These are phyloP conservation scores for Cylindrodendrum hubeiense DNA, from an alignment of 2,329 filamentous ascomycete species.

Conservation along the genomic window DNA sequence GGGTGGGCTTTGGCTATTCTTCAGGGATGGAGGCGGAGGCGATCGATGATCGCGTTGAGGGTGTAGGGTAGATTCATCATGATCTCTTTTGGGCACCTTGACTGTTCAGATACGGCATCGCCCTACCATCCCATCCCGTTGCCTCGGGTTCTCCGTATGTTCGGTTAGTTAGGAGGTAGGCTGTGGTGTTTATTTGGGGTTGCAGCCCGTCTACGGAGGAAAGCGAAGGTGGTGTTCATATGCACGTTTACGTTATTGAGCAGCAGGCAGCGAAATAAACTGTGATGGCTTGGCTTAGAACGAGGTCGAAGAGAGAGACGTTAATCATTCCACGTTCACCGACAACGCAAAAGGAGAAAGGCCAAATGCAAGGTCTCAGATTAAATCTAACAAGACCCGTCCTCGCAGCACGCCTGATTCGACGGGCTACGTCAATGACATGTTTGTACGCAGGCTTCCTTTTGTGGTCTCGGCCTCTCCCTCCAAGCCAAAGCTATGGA, in stretches of 20 bases:
- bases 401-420: not conserved
- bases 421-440: not conserved
- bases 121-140: not conserved
- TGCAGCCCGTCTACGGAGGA: not conserved
- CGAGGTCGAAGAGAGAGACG: not conserved
- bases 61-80: constrained; percentile 9
- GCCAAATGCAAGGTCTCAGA: not conserved
- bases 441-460: not conserved
- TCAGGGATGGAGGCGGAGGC: not conserved
- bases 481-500: not conserved
- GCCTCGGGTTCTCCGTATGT: constrained; percentile 18
- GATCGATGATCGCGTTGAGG: not conserved
- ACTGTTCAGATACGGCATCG: constrained; percentile 10
- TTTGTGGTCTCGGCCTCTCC: constrained; percentile 2
- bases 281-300: not conserved
- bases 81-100: not conserved
- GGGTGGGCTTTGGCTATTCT: not conserved
- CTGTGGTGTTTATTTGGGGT: not conserved
- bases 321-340: too few species aligned
- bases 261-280: not conserved
- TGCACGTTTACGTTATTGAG: too few species aligned
- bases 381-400: constrained; percentile 3
- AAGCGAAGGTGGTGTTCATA: not conserved
- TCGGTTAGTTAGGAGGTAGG: not conserved
- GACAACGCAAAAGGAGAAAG: not conserved